Evolutionary conservation across 768 basidiomycete genomes (phyloP), one percentile per base, ranked within the genome.

Genomic region (Exidia glandulosa): DNA sequence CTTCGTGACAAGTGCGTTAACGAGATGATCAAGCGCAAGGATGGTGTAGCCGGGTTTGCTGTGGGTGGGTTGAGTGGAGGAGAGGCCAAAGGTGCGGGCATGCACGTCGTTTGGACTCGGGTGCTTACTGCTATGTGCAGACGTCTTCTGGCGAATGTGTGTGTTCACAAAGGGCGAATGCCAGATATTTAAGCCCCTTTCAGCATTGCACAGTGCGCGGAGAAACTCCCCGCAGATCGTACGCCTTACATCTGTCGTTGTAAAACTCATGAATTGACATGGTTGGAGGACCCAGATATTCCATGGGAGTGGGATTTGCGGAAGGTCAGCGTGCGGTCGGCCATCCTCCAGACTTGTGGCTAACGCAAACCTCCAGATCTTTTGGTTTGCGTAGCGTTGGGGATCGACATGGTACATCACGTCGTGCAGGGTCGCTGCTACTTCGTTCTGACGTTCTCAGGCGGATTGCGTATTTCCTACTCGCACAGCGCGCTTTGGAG

Each of bases 401-500:
- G 92, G 14, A 80, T 94, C 32, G 92, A 95, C 67, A 94, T 95
- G 90, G 91, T 88, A 63, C 32, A 74, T 62, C 25, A 23, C 31
- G 41, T 50, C 16, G 32, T n/a, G 25, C 36, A 36, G 29, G 57
- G n/a, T 29, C 50, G 41, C 56, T 41, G 34, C 47, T 57, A 32
- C 23, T 31, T 52, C 36, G n/a, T 6, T 29, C 9, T 27, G 62
- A 6, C 62, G 54, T 19, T 32, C 56, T 32, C 23, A 27, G 31
- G 19, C 91, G 0, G 92, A 95, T 69, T 95, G 92, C 63, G 92
- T 95, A 12, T 94, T 93, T 66, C 93, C 92, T 32, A 95, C 92
- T 2, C 81, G 93, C 61, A 94, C 93, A 1, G 93, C 92, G 36
- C 81, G 92, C 31, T 94, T 94, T 70, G 92, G 92, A 2, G 87